Conservation (phyloP, 305 asterid genomes). For the Rubia occidens region DNA sequence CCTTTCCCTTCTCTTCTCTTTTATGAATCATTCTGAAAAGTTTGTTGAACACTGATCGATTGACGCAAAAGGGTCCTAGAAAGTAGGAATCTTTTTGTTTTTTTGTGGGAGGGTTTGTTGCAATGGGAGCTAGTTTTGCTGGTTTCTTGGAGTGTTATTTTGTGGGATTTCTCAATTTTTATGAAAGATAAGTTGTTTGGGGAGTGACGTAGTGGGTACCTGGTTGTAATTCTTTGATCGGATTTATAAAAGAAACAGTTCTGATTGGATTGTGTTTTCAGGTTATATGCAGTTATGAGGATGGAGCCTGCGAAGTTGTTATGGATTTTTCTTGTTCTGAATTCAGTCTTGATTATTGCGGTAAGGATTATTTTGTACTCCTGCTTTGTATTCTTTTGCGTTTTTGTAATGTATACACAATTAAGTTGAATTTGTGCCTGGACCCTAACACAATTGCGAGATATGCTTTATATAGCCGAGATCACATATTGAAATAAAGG, state of each 20-base stretch:
- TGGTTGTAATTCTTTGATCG: not conserved
- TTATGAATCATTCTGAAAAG: not conserved
- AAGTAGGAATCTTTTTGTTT: not conserved
- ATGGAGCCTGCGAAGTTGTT: constrained; percentile 34
- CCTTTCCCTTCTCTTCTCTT: not conserved
- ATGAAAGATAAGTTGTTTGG: not conserved
- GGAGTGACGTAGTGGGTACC: not conserved
- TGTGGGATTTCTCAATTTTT: not conserved
- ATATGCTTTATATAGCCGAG: too few species aligned
- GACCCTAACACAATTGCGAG: not conserved
- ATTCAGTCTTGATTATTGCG: constrained; percentile 33
- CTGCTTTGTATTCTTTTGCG: not conserved
- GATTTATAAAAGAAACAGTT: not conserved
- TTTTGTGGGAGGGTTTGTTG: not conserved
- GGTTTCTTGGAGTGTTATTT: not conserved
- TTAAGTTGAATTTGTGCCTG: too few species aligned
- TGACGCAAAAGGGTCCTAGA: not conserved
- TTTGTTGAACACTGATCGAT: not conserved
- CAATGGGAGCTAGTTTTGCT: not conserved
- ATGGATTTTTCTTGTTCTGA: constrained; percentile 28
- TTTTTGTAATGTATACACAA: not conserved
- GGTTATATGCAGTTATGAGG: constrained; percentile 21
- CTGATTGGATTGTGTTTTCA: not conserved
- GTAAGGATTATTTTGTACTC: constrained; percentile 24
- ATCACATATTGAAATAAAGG: not conserved